Conservation (phyloP, 768 basidiomycete genomes). For the Lanmaoa pseudosensibilis region DNA sequence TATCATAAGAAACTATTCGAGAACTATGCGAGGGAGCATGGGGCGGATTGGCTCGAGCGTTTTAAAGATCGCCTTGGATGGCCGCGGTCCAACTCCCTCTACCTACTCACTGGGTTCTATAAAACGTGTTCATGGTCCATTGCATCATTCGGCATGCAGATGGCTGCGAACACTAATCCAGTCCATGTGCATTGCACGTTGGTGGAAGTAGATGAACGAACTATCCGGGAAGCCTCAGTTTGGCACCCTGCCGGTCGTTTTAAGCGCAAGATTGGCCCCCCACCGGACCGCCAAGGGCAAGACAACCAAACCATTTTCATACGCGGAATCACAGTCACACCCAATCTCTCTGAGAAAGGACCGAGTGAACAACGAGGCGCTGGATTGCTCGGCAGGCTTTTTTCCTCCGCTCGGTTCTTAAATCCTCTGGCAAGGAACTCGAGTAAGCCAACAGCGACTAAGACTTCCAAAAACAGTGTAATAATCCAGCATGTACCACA, state of each 20-base stretch:
- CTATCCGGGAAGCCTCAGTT: not conserved
- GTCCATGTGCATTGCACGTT: too few species aligned
- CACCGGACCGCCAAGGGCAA: not conserved
- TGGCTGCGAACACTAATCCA: too few species aligned
- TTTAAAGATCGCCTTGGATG: not conserved
- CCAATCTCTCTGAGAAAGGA: not conserved
- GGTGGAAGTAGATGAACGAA: not conserved
- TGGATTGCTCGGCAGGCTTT: not conserved
- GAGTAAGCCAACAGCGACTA: not conserved
- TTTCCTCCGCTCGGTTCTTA: not conserved
- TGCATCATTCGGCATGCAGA: too few species aligned
- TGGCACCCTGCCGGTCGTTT: not conserved
- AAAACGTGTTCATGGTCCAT: too few species aligned
- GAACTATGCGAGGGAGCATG: not conserved
- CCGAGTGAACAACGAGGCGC: not conserved
- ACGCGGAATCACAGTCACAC: not conserved
- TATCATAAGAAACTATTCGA: not conserved
- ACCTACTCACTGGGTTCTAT: not conserved
- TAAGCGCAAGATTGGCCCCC: not conserved
- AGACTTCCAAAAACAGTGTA: not conserved
- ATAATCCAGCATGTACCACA: not conserved
- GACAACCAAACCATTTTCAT: not conserved
- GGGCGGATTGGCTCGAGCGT: not conserved
- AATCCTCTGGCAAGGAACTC: not conserved
- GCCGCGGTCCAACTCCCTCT: not conserved